Percentiles rank a stretch among this genome's conserved stretches.
Evolutionary conservation across 2,329 filamentous ascomycete species (phyloP).

Genomic region (Hypomyces perniciosus): DNA sequence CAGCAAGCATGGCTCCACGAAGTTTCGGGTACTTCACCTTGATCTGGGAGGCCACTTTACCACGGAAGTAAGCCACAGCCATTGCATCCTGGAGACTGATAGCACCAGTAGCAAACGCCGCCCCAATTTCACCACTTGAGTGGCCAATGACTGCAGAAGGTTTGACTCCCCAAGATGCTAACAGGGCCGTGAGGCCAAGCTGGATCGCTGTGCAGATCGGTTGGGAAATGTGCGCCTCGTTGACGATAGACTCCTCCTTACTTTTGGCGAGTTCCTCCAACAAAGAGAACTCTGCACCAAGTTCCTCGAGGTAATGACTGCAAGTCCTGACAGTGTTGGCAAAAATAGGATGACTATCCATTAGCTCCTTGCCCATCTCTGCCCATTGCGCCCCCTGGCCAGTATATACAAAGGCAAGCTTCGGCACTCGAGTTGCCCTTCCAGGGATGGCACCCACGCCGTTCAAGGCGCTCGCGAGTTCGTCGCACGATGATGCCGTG

Average conservation of each 20-base stretch:
- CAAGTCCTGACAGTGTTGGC: conserved; percentile 25
- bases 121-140: conserved; percentile 43
- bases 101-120: conserved; percentile 40
- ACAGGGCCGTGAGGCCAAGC: conserved; percentile 38
- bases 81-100: conserved; percentile 40
- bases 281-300: conserved; percentile 33
- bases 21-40: conserved; percentile 35
- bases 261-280: conserved; percentile 32
- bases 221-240: conserved; percentile 37
- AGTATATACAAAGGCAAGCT: conserved; percentile 31
- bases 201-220: conserved; percentile 42
- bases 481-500: conserved; percentile 37
- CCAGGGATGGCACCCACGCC: conserved; percentile 17
- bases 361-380: conserved; percentile 33
- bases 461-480: conserved; percentile 40
- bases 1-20: conserved; percentile 50
- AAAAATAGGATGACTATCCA: conserved; percentile 30
- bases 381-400: conserved; percentile 36
- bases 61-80: conserved; percentile 44
- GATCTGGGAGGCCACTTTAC: conserved; percentile 37
- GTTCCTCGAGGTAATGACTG: conserved; percentile 26
- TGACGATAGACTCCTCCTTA: conserved; percentile 28
- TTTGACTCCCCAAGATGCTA: conserved; percentile 37
- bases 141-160: conserved; percentile 38
- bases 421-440: conserved; percentile 16